Percentiles rank a stretch among this genome's conserved stretches.
Conservation (phyloP, 768 basidiomycete genomes). For the Podaxis pistillaris region DNA sequence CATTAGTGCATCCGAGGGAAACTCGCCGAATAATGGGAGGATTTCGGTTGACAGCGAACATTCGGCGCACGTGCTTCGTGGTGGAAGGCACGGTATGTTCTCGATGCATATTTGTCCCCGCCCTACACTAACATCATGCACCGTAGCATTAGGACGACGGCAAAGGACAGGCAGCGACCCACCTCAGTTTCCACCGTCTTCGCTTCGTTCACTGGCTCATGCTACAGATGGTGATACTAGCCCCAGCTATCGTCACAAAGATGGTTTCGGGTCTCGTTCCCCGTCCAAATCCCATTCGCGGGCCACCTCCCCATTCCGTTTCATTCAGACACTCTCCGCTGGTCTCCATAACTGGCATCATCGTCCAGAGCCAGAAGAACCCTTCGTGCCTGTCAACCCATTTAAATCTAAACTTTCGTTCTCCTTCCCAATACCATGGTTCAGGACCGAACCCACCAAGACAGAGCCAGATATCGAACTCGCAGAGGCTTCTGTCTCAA, state of each 20-base stretch:
- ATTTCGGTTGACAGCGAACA: neutral
- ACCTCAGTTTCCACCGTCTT: neutral
- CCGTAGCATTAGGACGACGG: neutral
- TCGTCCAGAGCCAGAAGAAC: conserved; percentile 41
- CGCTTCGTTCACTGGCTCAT: neutral
- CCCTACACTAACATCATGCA: neutral
- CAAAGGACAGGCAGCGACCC: conserved; percentile 5
- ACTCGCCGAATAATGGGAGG: neutral
- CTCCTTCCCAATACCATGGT: conserved; percentile 17
- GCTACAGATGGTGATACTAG: conserved; percentile 7
- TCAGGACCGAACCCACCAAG: conserved; percentile 21
- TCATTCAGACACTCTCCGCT: conserved; percentile 52
- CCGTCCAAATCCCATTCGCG: conserved; percentile 41
- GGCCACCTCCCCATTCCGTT: conserved; percentile 55
- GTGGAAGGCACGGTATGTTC: neutral
- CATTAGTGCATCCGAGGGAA: conserved; percentile 11
- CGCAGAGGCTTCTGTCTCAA: conserved; percentile 13
- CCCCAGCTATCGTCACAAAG: neutral
- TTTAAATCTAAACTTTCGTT: conserved; percentile 35
- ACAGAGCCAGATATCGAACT: conserved; percentile 33
- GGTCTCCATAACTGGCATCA: conserved; percentile 37
- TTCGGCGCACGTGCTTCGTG: neutral
- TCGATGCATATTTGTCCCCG: neutral
- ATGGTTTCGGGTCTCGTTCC: conserved; percentile 2
- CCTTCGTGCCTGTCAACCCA: conserved; percentile 57